phyloP scores from a whole-genome alignment of 768 basidiomycete genomes.

The Suillus lakei region DNA sequence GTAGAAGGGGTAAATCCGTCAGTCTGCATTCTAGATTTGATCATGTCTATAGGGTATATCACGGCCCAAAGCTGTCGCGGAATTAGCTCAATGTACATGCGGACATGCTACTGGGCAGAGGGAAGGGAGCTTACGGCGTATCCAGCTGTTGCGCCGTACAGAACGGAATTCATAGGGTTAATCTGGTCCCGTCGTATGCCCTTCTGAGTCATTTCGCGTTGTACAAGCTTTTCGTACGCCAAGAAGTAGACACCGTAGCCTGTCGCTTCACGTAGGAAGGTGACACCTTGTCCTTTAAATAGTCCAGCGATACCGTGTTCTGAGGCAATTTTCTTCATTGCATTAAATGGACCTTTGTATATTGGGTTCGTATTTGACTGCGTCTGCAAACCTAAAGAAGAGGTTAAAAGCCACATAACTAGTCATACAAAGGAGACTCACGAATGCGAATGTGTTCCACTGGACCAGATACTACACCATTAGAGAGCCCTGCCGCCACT shows the following conservation, averaged over 20 bases:
- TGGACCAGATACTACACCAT: constrained; percentile 92
- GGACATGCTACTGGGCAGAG: neutral
- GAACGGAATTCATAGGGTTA: constrained; percentile 72
- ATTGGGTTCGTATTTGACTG: constrained; percentile 78
- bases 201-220: constrained; percentile 79
- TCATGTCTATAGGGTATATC: constrained; percentile 95
- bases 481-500: constrained; percentile 85
- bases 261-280: constrained; percentile 79
- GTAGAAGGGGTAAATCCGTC: constrained; percentile 80
- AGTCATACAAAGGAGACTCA: constrained; percentile 42
- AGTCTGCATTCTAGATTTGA: constrained; percentile 96
- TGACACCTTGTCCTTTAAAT: constrained; percentile 92
- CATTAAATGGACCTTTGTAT: constrained; percentile 87
- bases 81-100: constrained; percentile 13
- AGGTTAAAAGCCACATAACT: neutral
- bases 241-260: constrained; percentile 92
- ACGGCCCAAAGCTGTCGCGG: constrained; percentile 76
- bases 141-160: constrained; percentile 92
- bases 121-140: constrained; percentile 68
- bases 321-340: constrained; percentile 81
- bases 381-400: constrained; percentile 78
- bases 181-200: constrained; percentile 79
- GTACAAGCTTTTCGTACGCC: constrained; percentile 91
- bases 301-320: constrained; percentile 81
- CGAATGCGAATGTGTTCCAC: constrained; percentile 98